Conservation (phyloP, 345 rosid species). For the Firmiana major region DNA sequence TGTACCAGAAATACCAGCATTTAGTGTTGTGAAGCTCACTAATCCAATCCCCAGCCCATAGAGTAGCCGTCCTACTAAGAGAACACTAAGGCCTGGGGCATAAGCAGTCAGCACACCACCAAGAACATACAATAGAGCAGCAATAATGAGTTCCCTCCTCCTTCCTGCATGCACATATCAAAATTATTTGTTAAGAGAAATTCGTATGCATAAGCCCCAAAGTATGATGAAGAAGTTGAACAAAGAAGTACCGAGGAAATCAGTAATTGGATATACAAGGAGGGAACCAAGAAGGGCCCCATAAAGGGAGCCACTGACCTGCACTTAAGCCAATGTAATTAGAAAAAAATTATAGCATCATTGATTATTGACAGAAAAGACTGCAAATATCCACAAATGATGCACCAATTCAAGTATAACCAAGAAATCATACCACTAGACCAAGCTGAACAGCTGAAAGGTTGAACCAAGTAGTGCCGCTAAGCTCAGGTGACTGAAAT, state of each 20-base stretch:
- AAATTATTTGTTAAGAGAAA: slow-evolving; percentile 12
- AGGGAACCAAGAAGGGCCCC: slow-evolving; percentile 93
- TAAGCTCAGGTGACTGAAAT: slow-evolving; percentile 70
- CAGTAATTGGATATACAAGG: slow-evolving; percentile 80
- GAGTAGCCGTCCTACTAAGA: slow-evolving; percentile 75
- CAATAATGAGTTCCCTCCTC: slow-evolving; percentile 75
- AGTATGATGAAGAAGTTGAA: not conserved
- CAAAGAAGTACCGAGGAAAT: slow-evolving; percentile 68
- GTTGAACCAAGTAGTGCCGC: slow-evolving; percentile 88
- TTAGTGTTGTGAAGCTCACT: slow-evolving; percentile 46
- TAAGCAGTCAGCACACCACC: slow-evolving; percentile 58
- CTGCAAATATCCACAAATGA: slow-evolving; percentile 9
- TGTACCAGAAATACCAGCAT: not conserved
- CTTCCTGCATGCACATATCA: slow-evolving; percentile 49
- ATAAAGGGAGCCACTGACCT: slow-evolving; percentile 97
- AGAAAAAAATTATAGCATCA: slow-evolving; percentile 2
- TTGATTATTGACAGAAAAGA: slow-evolving; percentile 4
- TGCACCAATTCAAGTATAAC: slow-evolving; percentile 11
- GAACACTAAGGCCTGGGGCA: slow-evolving; percentile 70
- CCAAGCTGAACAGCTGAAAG: slow-evolving; percentile 88
- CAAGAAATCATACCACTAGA: slow-evolving; percentile 68
- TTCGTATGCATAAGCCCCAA: slow-evolving; percentile 1
- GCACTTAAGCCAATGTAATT: slow-evolving; percentile 22
- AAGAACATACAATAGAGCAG: slow-evolving; percentile 54
- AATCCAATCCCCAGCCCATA: slow-evolving; percentile 89